These are phyloP conservation scores for Candida ulmi DNA, from an alignment of 805 yeast genomes.

Conservation along the genomic window DNA sequence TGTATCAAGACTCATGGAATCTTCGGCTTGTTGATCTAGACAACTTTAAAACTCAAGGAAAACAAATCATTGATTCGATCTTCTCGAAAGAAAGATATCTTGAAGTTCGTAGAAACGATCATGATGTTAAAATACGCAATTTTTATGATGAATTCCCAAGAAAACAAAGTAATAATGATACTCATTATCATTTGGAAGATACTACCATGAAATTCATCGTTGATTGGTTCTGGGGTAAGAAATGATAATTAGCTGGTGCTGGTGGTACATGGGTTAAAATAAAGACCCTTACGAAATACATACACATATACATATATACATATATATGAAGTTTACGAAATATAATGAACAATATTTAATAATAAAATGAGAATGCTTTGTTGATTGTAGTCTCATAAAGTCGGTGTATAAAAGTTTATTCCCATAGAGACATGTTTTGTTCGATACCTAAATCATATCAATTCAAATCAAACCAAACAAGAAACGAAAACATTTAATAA, in stretches of 20 bases:
- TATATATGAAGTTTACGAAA: no score
- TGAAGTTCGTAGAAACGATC: constrained; percentile 9
- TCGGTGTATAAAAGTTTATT: no score
- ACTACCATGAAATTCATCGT: constrained; percentile 20
- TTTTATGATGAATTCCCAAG: constrained; percentile 24
- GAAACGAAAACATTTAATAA: background rate
- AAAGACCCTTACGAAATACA: background rate
- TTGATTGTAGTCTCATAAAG: no score
- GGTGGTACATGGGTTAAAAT: no score
- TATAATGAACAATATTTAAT: no score
- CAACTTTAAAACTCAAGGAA: background rate
- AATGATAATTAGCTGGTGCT: no score
- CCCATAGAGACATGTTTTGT: no score
- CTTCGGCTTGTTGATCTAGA: background rate
- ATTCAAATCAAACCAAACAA: background rate
- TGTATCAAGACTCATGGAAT: background rate
- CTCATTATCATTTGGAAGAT: constrained; percentile 24
- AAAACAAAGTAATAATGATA: constrained; percentile 21
- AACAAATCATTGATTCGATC: constrained; percentile 1
- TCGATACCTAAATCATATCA: no score
- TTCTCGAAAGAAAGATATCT: constrained; percentile 5
- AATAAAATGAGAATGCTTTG: no score
- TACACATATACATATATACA: no score
- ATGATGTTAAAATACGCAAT: constrained; percentile 10
- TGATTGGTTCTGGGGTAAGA: constrained; percentile 19